Base-by-base conservation (phyloP, 805 yeast genomes). In the Wickerhamomyces sydowiorum region DNA sequence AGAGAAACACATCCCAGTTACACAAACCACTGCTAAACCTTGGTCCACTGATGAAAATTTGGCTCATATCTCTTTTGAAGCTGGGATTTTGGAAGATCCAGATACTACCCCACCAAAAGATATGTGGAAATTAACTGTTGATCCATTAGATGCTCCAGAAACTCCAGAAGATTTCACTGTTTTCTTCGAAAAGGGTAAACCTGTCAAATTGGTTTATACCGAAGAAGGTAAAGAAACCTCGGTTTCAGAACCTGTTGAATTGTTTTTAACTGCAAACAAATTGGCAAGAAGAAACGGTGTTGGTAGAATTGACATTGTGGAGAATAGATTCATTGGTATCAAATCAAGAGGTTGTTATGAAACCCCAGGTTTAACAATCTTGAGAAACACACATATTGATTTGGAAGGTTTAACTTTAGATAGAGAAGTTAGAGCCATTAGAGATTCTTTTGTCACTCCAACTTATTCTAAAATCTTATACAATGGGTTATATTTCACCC, bases 41-140 rank as follows among this genome's bases (percentile, higher is more conserved):
- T 93, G 99, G 99, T 90, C 98, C 29, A 93, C 99, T 44, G 99
- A 93, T 66, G 99, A 93, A 74, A 93, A 93, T 78, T 73, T 91
- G 80, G 99, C 98, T 37, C 99, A 93, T 70, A 93, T 93, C 66
- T 91, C 98, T 31, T 93, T 86, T 66, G 99, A 93, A 76, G 99
- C 99, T 51, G 99, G 99, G 70, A 93, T 93, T 55, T 80, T 93
- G 61, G 99, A 93, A 73, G 96, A 93, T 72, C 99, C 99, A 62
- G 86, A 93, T 67, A 82, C 91, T 56, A 93, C 99, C 40, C 99
- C 99, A 51, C 99, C 99, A 70, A 91, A 90, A 75, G 99, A 93
- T 67, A 93, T 93, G 99, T 93, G 99, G 99, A 93, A 93, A 73
- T 80, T 93, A 65, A 93, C 96, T 34, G 87, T 85, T 47, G 99